Conservation (phyloP, 2,329 filamentous ascomycete genomes). For the Epichloe elymi region DNA sequence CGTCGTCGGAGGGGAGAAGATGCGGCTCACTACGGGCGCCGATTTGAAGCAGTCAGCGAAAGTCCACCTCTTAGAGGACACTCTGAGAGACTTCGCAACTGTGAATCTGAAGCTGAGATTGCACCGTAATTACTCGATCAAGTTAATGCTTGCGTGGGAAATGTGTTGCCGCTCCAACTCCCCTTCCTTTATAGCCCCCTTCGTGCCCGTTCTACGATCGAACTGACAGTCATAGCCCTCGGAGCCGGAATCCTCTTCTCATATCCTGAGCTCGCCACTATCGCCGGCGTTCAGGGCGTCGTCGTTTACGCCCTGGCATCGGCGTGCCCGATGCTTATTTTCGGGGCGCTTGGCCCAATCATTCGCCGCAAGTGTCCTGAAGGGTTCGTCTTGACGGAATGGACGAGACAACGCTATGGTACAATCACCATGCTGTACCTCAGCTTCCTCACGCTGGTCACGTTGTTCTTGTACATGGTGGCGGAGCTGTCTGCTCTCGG, state of each 20-base stretch:
- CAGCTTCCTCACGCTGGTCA: conserved; percentile 65
- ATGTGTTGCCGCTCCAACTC: conserved; percentile 74
- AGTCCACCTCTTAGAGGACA: conserved; percentile 34
- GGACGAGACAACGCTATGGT: conserved; percentile 70
- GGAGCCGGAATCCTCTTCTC: conserved; percentile 75
- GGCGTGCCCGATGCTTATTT: conserved; percentile 58
- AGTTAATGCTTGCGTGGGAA: conserved; percentile 99
- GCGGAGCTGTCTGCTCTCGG: conserved; percentile 70
- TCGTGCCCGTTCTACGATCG: conserved; percentile 9
- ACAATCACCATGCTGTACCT: conserved; percentile 55
- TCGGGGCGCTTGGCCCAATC: conserved; percentile 61
- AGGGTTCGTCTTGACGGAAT: conserved; percentile 75
- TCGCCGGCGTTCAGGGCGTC: conserved; percentile 66
- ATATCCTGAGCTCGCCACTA: conserved; percentile 68
- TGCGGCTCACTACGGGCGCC: conserved; percentile 79
- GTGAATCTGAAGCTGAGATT: conserved; percentile 71
- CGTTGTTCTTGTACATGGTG: conserved; percentile 79
- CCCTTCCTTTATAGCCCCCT: conserved; percentile 15
- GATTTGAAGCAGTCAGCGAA: conserved; percentile 37
- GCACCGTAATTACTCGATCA: conserved; percentile 95
- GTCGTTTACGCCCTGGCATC: conserved; percentile 64
- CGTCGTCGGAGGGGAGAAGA: conserved; percentile 19
- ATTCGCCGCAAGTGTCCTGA: conserved; percentile 70
- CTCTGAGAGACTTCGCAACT: conserved; percentile 6
- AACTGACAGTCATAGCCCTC: conserved; percentile 50